Conservation (phyloP, 352 stramenopile genomes). For the Phytophthora vignae region DNA sequence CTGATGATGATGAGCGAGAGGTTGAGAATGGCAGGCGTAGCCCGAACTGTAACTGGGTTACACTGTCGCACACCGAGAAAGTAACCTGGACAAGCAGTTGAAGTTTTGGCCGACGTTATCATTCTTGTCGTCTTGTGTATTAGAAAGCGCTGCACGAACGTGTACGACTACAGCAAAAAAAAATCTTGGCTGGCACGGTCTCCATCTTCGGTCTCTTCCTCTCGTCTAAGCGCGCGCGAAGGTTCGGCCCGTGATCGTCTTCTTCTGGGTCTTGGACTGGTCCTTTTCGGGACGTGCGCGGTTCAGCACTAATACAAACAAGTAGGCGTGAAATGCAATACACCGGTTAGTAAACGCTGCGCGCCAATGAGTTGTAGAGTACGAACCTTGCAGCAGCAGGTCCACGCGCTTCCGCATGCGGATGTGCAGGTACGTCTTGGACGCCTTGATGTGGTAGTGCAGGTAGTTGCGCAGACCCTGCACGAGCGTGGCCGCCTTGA, state of each 20-base stretch:
- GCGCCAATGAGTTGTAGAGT: too few relatives aligned
- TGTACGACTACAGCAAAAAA: slow-evolving; percentile 8
- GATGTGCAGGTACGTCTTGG: slow-evolving; percentile 96
- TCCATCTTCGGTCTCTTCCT: background rate
- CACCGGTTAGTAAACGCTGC: background rate
- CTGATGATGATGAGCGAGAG: slow-evolving; percentile 2
- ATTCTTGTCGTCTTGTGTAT: slow-evolving; percentile 2
- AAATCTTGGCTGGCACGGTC: background rate
- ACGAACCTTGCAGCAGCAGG: slow-evolving; percentile 87
- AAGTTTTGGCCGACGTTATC: slow-evolving; percentile 8
- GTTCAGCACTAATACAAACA: slow-evolving; percentile 80
- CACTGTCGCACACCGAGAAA: slow-evolving; percentile 18
- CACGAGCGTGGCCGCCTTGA: slow-evolving; percentile 89
- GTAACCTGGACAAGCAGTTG: slow-evolving; percentile 5
- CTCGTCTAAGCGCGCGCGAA: slow-evolving; percentile 78
- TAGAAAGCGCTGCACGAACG: background rate
- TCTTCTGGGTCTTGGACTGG: slow-evolving; percentile 90
- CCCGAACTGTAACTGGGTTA: background rate
- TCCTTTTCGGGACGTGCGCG: slow-evolving; percentile 90
- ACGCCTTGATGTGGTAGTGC: slow-evolving; percentile 97
- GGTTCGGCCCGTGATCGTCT: slow-evolving; percentile 92
- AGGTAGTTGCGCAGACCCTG: slow-evolving; percentile 94
- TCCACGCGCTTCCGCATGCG: slow-evolving; percentile 95
- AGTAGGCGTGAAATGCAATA: slow-evolving; percentile 6
- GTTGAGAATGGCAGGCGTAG: slow-evolving; percentile 18